Evolutionary conservation across 768 basidiomycete genomes (phyloP).

Genomic region (Brasilioporus rufonigricans): DNA sequence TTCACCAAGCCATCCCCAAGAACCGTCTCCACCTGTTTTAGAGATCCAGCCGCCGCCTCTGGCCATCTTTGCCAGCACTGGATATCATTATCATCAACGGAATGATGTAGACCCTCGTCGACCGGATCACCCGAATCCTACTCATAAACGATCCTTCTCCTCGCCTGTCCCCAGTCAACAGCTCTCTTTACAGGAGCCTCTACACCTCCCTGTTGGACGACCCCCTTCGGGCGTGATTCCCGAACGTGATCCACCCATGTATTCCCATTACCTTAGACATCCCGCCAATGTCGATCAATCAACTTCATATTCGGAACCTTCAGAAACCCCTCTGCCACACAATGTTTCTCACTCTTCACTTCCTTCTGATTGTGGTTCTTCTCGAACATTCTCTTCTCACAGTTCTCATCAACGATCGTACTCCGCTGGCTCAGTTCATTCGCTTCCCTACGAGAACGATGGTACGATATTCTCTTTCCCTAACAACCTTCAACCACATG

Average conservation of each 20-base stretch:
- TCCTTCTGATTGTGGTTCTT: constrained; percentile 8
- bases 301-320: constrained; percentile 16
- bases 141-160: constrained; percentile 34
- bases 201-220: constrained; percentile 9
- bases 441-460: constrained; percentile 13
- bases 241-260: constrained; percentile 10
- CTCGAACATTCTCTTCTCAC: constrained; percentile 8
- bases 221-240: constrained; percentile 4
- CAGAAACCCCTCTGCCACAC: constrained; percentile 9
- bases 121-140: constrained; percentile 16
- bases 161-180: constrained; percentile 8
- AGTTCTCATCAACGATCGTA: constrained; percentile 16
- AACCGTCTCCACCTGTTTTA: constrained; percentile 31
- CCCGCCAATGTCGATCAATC: constrained; percentile 10
- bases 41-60: constrained; percentile 42
- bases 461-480: constrained; percentile 12
- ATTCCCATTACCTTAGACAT: constrained; percentile 16
- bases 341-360: constrained; percentile 11
- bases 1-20: constrained; percentile 35
- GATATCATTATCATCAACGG: constrained; percentile 30
- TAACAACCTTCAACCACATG: constrained; percentile 6
- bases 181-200: constrained; percentile 10
- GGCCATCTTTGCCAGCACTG: constrained; percentile 28
- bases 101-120: constrained; percentile 18
- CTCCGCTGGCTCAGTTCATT: constrained; percentile 19